Evolutionary conservation across 192 early-diverging fungal genomes (phyloP).

Genomic region (Coemansia sp.): DNA sequence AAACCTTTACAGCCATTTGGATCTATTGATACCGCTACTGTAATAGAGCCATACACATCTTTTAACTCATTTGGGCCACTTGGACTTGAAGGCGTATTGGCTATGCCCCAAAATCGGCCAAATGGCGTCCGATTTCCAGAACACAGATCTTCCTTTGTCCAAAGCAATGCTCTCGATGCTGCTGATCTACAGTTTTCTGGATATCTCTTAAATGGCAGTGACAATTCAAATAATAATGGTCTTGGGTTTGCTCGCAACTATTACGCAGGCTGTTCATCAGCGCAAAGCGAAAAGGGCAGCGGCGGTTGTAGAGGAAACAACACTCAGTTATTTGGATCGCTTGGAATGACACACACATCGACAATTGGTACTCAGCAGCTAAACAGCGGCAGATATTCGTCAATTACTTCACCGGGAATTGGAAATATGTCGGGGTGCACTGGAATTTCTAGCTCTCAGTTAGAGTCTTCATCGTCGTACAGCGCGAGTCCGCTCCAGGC

Average conservation of each 20-base stretch:
- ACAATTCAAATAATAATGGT: background rate
- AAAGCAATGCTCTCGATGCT: slow-evolving; percentile 28
- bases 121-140: slow-evolving; percentile 7
- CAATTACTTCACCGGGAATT: background rate
- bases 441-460: background rate
- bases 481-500: slow-evolving; percentile 14
- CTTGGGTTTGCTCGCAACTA: slow-evolving; percentile 3
- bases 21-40: background rate
- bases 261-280: background rate
- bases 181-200: slow-evolving; percentile 49
- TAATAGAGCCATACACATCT: background rate
- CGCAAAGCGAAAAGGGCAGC: slow-evolving; percentile 6
- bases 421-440: background rate
- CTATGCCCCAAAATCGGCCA: slow-evolving; percentile 9
- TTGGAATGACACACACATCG: slow-evolving; percentile 10
- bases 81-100: slow-evolving; percentile 12
- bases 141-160: slow-evolving; percentile 2
- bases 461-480: slow-evolving; percentile 11
- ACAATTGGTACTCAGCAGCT: slow-evolving; percentile 1
- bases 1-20: background rate
- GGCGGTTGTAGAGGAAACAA: background rate
- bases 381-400: background rate
- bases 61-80: slow-evolving; percentile 7
- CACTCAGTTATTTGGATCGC: slow-evolving; percentile 12
- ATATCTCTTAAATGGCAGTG: slow-evolving; percentile 33